Percentiles rank a stretch among this genome's conserved stretches.
phyloP scores from a whole-genome alignment of 306 rosid genomes.

The Crataegus laevigata region DNA sequence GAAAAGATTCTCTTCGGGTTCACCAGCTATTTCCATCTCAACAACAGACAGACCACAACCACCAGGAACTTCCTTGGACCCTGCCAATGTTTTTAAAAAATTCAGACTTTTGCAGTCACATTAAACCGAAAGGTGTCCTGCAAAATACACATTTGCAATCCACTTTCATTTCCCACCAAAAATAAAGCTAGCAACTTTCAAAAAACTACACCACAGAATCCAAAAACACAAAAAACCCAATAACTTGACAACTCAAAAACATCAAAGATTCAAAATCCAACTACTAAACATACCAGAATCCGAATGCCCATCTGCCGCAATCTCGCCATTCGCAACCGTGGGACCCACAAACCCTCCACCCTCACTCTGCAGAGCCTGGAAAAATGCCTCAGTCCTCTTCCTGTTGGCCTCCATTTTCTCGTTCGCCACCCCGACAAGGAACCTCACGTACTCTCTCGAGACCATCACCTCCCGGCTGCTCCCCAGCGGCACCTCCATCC shows the following conservation, averaged over 20 bases:
- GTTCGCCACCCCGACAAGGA: constrained; percentile 63
- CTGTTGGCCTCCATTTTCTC: constrained; percentile 77
- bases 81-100: constrained; percentile 84
- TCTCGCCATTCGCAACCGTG: background rate
- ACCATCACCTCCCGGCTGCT: constrained; percentile 49
- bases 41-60: constrained; percentile 41
- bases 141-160: constrained; percentile 26
- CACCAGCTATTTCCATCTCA: constrained; percentile 50
- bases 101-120: constrained; percentile 69
- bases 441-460: constrained; percentile 56
- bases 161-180: background rate
- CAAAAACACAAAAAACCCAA: background rate
- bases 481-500: constrained; percentile 81
- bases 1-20: constrained; percentile 60
- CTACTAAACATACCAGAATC: constrained; percentile 49
- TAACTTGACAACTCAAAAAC: background rate
- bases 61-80: constrained; percentile 34
- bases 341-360: constrained; percentile 17
- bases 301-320: constrained; percentile 10
- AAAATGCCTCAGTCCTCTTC: constrained; percentile 67
- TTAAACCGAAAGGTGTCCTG: constrained; percentile 65
- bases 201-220: background rate
- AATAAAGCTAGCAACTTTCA: background rate
- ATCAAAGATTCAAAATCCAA: background rate
- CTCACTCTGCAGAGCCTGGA: constrained; percentile 30